Conservation (phyloP, 176 grass and related monocot species). For the Triticum monococcum region DNA sequence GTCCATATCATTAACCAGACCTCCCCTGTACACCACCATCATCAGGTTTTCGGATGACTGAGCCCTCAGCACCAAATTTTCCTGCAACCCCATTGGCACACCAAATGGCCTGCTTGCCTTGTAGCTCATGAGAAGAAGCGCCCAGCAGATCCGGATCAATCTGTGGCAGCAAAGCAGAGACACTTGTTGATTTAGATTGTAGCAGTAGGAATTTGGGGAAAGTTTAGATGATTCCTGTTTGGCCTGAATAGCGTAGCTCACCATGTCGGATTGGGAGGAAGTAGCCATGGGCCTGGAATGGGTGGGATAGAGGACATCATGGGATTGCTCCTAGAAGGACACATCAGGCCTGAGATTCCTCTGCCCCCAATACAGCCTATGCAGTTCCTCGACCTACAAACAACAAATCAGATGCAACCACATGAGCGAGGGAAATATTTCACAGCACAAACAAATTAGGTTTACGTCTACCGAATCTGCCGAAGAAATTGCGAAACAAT, state of each 20-base stretch:
- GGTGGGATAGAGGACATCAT: not conserved
- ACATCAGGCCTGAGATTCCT: slow-evolving; percentile 31
- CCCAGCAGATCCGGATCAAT: not conserved
- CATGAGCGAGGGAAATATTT: not conserved
- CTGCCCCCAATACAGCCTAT: slow-evolving; percentile 42
- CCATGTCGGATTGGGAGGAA: slow-evolving; percentile 21
- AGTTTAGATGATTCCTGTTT: not conserved
- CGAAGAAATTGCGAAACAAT: not conserved
- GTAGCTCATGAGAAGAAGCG: too few relatives aligned
- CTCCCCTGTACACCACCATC: not conserved
- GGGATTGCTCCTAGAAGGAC: slow-evolving; percentile 34
- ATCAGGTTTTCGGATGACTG: slow-evolving; percentile 2
- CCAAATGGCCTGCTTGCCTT: not conserved
- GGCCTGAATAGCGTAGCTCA: not conserved
- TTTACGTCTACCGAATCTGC: not conserved
- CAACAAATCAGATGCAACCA: not conserved
- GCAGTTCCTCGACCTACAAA: slow-evolving; percentile 48
- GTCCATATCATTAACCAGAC: slow-evolving; percentile 36
- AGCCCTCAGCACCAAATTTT: not conserved
- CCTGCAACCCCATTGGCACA: not conserved
- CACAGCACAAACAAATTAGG: not conserved
- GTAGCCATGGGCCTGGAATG: not conserved
- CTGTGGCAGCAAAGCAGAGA: slow-evolving; percentile 21
- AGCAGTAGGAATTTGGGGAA: not conserved
- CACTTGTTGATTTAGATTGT: not conserved